Evolutionary conservation across 106 monocot genomes (phyloP), one percentile per base, ranked within the genome.

Genomic region (Posidonia australis): DNA sequence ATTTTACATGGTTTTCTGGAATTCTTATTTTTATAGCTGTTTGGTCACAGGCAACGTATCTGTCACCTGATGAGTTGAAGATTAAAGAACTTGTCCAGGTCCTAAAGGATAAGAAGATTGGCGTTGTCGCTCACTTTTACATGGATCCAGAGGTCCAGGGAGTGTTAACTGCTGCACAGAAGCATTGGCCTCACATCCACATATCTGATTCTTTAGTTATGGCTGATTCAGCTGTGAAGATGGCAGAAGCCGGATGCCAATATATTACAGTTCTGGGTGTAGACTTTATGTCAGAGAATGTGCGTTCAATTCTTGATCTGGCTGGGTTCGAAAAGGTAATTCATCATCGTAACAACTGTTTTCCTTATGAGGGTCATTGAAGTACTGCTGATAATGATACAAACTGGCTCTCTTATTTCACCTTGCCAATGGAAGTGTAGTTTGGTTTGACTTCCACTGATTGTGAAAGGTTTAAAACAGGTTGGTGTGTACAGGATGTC

Each of bases 91-190:
- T 99, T 42, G 91, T 91, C 20, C 77, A 76, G 67, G 70, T 83
- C 29, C 76, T 99, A 24, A 85, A 57, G 69, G 82, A 87, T 61
- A 99, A 99, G 66, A 83, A 91, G 77, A 99, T 99, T 74, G 98
- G 98, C 60, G 79, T 99, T 65, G 98, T 91, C 62, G 87, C 98
- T 44, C 91, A 99, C 59, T 99, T 99, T 65, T 91, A 99, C 69
- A 99, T 99, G 91, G 98, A 99, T 69, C 98, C 91, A 59, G 98
- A 91, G 74, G 98, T 91, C 23, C 98, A 99, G 66, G 98, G 98
- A 62, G 73, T 99, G 29, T 76, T 99, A 60, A 99, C 98, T 68
- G 87, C 90, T 61, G 91, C 91, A 58, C 87, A 88, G 60, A 91
- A 77, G 52, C 72, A 65, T 16, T 91, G 91, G 98, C 98, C 91